Evolutionary conservation across 2,329 filamentous ascomycete species (phyloP), one percentile per base, ranked within the genome.

Genomic region (Atkinsonella hypoxylon): DNA sequence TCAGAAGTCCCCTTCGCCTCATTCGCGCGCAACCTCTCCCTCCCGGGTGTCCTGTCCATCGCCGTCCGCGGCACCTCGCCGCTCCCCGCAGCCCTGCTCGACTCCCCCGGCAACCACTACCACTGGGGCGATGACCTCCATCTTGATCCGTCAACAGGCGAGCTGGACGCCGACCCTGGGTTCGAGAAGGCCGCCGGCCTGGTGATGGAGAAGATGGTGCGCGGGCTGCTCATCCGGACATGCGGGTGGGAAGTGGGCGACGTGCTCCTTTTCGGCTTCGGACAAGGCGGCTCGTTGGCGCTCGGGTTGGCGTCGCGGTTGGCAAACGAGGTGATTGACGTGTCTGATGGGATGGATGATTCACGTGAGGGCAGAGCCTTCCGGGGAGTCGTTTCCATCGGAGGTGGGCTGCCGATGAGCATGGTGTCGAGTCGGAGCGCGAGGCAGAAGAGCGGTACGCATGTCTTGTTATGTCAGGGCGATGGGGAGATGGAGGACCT

Each of bases 31-130:
- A 81, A 79, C 57, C 69, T 95, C 54, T 73, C 77, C 54, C 78
- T 95, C 3, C 88, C 89, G 0, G 86, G 89, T 60, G 89, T 89
- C 48, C 77, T 83, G 51, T 81, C 82, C 59, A 77, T 95, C 49
- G 78, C 87, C 7, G 71, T 94, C 41, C 85, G 85, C 61, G 89
- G 83, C 0, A 82, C 85, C 0, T 74, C 74, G 22, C 78, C 79
- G 0, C 71, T 95, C 5, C 85, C 87, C 1, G 80, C 87, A 49
- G 75, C 81, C 44, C 68, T 90, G 5, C 74, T 81, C 12, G 53
- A 47, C 12, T 44, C 13, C 30, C 8, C 31, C 30, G 30, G 63
- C 7, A 57, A 52, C 3, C 67, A 76, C 50, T 79, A 72, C 55
- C 79, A 86, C 67, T 87, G 82, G 82, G 82, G 82, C 45, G 82